Conservation (phyloP, 2,329 filamentous ascomycete genomes). For the Chrysoporthe deuterocubensis region DNA sequence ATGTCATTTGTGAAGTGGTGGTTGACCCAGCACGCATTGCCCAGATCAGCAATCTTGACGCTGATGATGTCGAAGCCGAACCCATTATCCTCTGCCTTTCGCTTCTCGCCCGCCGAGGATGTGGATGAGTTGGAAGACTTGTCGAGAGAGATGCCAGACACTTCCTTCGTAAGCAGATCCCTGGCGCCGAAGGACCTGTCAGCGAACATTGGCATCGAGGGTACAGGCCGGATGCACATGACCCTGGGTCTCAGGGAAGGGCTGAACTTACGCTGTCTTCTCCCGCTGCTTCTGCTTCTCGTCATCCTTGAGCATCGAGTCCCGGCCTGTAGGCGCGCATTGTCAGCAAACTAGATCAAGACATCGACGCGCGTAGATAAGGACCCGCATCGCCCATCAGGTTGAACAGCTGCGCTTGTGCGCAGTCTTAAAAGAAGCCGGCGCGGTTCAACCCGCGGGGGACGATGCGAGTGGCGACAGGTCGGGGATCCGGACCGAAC, state of each 20-base stretch:
- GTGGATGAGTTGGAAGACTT: slow-evolving; percentile 59
- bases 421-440: too few species aligned
- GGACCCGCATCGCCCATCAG: background rate
- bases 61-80: slow-evolving; percentile 77
- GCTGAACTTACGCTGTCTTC: slow-evolving; percentile 81
- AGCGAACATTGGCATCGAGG: slow-evolving; percentile 7
- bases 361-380: background rate
- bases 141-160: slow-evolving; percentile 92
- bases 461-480: background rate
- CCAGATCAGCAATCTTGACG: slow-evolving; percentile 97
- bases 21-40: slow-evolving; percentile 98
- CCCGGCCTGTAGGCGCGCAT: slow-evolving; percentile 37
- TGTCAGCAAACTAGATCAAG: slow-evolving; percentile 5
- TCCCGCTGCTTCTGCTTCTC: slow-evolving; percentile 83
- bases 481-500: slow-evolving; percentile 4
- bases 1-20: slow-evolving; percentile 99
- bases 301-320: slow-evolving; percentile 55
- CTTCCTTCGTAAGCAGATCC: slow-evolving; percentile 87
- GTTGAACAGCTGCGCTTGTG: too few species aligned
- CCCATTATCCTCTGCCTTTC: slow-evolving; percentile 57
- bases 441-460: background rate
- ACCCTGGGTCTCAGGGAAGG: background rate
- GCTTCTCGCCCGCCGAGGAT: slow-evolving; percentile 64
- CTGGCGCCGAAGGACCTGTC: slow-evolving; percentile 47
- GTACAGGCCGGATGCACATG: background rate